Evolutionary conservation across 2,329 filamentous ascomycete genomes (phyloP).

Genomic region (Epicoccum nigrum): DNA sequence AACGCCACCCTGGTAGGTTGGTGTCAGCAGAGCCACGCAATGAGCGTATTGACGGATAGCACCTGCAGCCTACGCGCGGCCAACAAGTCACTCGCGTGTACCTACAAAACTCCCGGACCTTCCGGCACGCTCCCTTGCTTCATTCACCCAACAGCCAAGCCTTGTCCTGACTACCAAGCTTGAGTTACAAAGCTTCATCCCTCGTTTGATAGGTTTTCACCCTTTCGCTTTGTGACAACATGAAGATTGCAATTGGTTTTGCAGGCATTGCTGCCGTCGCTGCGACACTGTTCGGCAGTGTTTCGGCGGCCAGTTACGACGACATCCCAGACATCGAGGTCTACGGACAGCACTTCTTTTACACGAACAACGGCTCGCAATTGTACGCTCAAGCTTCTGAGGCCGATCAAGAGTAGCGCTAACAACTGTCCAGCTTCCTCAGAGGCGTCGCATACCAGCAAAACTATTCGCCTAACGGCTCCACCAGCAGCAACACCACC

Average conservation of each 20-base stretch:
- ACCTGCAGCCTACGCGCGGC: conserved; percentile 18
- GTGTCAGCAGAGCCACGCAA: conserved; percentile 20
- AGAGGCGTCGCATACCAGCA: conserved; percentile 93
- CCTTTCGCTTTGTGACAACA: conserved; percentile 13
- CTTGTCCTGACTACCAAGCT: conserved; percentile 14
- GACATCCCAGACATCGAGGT: conserved; percentile 41
- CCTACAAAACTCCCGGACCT: conserved; percentile 16
- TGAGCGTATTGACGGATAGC: conserved; percentile 14
- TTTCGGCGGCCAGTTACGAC: conserved; percentile 38
- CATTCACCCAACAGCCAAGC: conserved; percentile 10
- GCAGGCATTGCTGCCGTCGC: conserved; percentile 12
- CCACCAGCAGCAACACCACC: conserved; percentile 46
- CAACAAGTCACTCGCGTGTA: conserved; percentile 6
- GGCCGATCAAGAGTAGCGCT: background rate
- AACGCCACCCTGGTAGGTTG: conserved; percentile 14
- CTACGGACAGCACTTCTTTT: conserved; percentile 86
- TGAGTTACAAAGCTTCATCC: conserved; percentile 16
- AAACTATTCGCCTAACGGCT: conserved; percentile 45
- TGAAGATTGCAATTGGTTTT: conserved; percentile 9
- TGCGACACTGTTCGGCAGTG: conserved; percentile 24
- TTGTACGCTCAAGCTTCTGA: conserved; percentile 51
- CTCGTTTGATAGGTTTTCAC: conserved; percentile 9
- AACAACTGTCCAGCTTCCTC: conserved; percentile 66
- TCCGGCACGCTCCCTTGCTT: conserved; percentile 12
- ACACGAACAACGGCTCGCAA: conserved; percentile 77